Evolutionary conservation across 1,284 basidiomycete genomes (phyloP).

Genomic region (Gymnopus androsaceus): DNA sequence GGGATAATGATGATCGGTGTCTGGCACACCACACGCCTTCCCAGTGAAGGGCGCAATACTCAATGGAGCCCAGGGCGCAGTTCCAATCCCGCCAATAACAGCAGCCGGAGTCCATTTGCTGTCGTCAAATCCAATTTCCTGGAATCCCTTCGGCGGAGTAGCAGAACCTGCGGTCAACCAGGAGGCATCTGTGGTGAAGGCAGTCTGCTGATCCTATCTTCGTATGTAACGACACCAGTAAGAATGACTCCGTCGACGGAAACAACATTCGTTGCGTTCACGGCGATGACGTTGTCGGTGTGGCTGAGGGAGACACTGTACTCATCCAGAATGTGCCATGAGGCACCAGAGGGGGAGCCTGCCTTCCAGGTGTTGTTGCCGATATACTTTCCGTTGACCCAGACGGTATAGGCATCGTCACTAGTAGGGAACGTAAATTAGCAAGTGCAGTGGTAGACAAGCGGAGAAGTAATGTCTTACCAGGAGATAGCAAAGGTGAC

Average conservation of each 20-base stretch:
- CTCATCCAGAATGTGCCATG: neutral
- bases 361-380: neutral
- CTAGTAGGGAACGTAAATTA: neutral
- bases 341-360: neutral
- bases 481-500: neutral
- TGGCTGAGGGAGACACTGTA: slow-evolving; percentile 3
- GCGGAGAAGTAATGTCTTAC: neutral
- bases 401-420: slow-evolving; percentile 1
- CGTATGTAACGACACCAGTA: neutral
- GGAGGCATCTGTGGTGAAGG: neutral
- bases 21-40: neutral
- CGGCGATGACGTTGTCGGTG: neutral
- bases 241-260: neutral
- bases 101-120: neutral
- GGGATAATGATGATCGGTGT: too few relatives aligned
- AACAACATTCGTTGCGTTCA: neutral
- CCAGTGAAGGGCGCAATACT: neutral
- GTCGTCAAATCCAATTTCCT: neutral
- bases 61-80: neutral
- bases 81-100: neutral
- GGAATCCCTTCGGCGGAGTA: neutral
- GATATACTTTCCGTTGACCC: neutral
- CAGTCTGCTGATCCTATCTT: neutral
- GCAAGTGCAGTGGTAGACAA: neutral
- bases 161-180: neutral